phyloP scores from a whole-genome alignment of 1,284 basidiomycete species.

The Marasmius sp. region DNA sequence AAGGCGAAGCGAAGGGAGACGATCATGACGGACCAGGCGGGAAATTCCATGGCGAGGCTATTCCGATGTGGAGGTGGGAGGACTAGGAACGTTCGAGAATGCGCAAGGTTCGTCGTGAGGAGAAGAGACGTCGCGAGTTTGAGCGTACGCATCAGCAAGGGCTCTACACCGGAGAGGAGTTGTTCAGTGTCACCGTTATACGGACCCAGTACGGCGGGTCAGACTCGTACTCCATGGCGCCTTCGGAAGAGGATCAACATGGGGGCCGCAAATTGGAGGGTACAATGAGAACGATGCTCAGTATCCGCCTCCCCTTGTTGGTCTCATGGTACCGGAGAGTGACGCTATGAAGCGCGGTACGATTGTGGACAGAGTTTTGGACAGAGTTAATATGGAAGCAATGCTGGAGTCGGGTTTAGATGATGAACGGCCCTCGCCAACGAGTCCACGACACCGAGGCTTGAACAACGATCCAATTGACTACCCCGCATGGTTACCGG shows the following conservation, averaged over 20 bases:
- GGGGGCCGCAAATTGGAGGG: conserved; percentile 83
- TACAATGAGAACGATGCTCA: conserved; percentile 85
- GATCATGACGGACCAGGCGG: conserved; percentile 73
- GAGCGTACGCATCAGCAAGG: conserved; percentile 72
- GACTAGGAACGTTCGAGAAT: conserved; percentile 98
- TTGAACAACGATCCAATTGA: conserved; percentile 49
- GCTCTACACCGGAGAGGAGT: conserved; percentile 63
- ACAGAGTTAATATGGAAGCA: conserved; percentile 77
- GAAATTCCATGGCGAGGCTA: conserved; percentile 56
- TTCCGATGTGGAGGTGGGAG: conserved; percentile 96
- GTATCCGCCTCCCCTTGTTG: conserved; percentile 84
- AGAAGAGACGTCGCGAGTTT: conserved; percentile 78
- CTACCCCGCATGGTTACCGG: conserved; percentile 46
- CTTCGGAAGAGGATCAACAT: conserved; percentile 93
- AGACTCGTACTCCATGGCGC: conserved; percentile 75
- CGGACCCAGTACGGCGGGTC: conserved; percentile 70
- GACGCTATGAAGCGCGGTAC: conserved; percentile 49
- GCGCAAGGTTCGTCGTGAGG: conserved; percentile 89
- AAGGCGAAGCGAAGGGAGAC: conserved; percentile 80
- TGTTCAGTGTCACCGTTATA: conserved; percentile 54
- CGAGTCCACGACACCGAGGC: conserved; percentile 58
- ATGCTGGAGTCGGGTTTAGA: conserved; percentile 90
- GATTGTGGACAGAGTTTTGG: too few species aligned
- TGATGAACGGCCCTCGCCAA: conserved; percentile 50
- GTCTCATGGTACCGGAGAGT: conserved; percentile 49